Conservation (phyloP, 768 basidiomycete genomes). For the Lactifluus piperatus region DNA sequence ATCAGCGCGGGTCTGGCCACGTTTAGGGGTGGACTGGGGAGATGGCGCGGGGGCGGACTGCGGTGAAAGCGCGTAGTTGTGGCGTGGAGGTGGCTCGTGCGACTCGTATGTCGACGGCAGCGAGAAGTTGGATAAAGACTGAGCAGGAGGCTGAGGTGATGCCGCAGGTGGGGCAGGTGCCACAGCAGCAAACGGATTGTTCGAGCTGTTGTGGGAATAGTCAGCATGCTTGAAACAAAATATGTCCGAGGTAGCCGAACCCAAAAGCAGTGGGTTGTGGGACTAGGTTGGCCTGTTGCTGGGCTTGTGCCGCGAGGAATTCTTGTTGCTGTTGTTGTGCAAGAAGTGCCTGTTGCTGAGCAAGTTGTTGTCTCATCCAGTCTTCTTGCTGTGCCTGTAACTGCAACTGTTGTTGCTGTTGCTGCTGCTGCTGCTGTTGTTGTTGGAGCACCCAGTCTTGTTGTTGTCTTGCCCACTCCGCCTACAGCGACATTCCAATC, state of each 20-base stretch:
- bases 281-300: constrained; percentile 31
- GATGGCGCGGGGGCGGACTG: constrained; percentile 24
- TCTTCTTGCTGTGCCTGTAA: constrained; percentile 44
- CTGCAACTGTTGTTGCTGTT: constrained; percentile 36
- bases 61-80: constrained; percentile 29
- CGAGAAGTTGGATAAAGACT: constrained; percentile 46
- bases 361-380: constrained; percentile 53
- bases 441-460: constrained; percentile 71
- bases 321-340: constrained; percentile 31
- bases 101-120: constrained; percentile 57
- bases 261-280: constrained; percentile 72
- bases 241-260: constrained; percentile 28
- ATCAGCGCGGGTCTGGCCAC: constrained; percentile 42
- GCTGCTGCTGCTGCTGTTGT: constrained; percentile 37
- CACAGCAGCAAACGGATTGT: constrained; percentile 83
- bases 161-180: constrained; percentile 26
- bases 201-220: constrained; percentile 45
- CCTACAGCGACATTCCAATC: constrained; percentile 23
- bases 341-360: constrained; percentile 43
- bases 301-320: constrained; percentile 12
- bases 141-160: constrained; percentile 26
- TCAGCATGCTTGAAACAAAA: background rate
- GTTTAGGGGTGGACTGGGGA: constrained; percentile 14
- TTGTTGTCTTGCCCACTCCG: constrained; percentile 40
- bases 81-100: constrained; percentile 35